Evolutionary conservation across 2,329 filamentous ascomycete genomes (phyloP).

Genomic region (Penicillium sp.): DNA sequence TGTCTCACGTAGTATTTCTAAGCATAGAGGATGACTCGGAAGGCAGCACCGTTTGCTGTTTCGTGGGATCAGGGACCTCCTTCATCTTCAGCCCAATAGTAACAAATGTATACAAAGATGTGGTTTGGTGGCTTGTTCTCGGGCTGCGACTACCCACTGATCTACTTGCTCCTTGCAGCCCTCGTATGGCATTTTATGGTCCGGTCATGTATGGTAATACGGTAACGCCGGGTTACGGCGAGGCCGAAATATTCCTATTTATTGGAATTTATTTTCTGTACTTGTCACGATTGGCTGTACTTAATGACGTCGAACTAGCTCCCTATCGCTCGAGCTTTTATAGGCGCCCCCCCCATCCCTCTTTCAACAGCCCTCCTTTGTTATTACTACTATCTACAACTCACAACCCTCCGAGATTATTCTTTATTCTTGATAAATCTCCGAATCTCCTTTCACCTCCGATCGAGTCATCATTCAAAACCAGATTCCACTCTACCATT

Average conservation of each 20-base stretch:
- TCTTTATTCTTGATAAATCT: slow-evolving; percentile 1
- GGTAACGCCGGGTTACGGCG: no score
- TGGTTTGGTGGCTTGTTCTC: slow-evolving; percentile 9
- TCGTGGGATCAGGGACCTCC: neutral
- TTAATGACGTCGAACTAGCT: no score
- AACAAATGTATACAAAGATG: slow-evolving; percentile 1
- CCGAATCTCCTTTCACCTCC: slow-evolving; percentile 4
- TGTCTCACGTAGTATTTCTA: slow-evolving; percentile 2
- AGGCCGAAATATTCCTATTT: no score
- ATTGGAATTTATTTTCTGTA: no score
- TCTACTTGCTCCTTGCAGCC: no score
- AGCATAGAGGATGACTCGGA: slow-evolving; percentile 1
- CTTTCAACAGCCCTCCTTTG: neutral
- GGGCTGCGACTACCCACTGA: slow-evolving; percentile 13
- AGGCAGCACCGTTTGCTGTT: slow-evolving; percentile 6
- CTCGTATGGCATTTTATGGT: no score
- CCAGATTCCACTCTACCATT: slow-evolving; percentile 8
- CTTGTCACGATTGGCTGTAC: no score
- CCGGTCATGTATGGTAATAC: no score
- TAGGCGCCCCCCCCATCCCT: neutral
- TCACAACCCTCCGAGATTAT: neutral
- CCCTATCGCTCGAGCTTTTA: no score
- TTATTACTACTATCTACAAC: neutral
- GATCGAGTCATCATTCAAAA: slow-evolving; percentile 21
- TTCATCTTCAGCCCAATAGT: slow-evolving; percentile 9